Percentiles rank a stretch among this genome's conserved stretches.
Evolutionary conservation across 192 early-diverging fungal species (phyloP).

Genomic region (Podochytrium sp.): DNA sequence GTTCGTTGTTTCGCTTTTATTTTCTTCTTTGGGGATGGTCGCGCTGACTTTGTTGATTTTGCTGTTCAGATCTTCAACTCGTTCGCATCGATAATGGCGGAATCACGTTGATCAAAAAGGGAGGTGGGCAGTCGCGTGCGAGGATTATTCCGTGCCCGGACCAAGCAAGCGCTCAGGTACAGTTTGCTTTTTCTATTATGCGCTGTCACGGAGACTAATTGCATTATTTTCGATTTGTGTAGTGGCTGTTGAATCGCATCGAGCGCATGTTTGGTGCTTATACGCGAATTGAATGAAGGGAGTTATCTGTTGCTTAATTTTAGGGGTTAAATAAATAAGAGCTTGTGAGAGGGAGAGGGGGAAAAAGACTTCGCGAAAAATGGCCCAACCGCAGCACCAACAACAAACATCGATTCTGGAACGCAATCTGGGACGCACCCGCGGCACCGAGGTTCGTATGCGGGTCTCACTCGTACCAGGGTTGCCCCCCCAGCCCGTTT

Average conservation of each 20-base stretch:
- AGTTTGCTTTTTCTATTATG: neutral
- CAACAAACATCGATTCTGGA: constrained; percentile 71
- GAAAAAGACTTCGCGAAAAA: neutral
- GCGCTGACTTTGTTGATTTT: neutral
- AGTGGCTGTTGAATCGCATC: constrained; percentile 34
- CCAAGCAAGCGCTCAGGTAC: constrained; percentile 45
- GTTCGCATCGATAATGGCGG: constrained; percentile 39
- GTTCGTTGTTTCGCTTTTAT: no score
- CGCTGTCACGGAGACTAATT: no score
- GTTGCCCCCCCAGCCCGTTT: neutral
- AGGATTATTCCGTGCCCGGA: constrained; percentile 51
- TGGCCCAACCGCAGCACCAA: neutral
- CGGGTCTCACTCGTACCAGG: neutral
- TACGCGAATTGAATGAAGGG: neutral
- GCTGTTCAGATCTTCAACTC: constrained; percentile 42
- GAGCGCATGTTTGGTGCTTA: constrained; percentile 35
- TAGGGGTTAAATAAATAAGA: neutral
- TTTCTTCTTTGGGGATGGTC: no score
- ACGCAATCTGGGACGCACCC: constrained; percentile 74
- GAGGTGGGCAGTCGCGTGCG: constrained; percentile 32
- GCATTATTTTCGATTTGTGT: neutral
- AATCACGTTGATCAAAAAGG: constrained; percentile 42
- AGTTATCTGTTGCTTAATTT: no score
- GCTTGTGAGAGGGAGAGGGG: neutral
- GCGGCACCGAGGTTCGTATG: constrained; percentile 67